Evolutionary conservation across 108 stramenopile species (phyloP), one percentile per base, ranked within the genome.

Genomic region (Skeletonema potamos): DNA sequence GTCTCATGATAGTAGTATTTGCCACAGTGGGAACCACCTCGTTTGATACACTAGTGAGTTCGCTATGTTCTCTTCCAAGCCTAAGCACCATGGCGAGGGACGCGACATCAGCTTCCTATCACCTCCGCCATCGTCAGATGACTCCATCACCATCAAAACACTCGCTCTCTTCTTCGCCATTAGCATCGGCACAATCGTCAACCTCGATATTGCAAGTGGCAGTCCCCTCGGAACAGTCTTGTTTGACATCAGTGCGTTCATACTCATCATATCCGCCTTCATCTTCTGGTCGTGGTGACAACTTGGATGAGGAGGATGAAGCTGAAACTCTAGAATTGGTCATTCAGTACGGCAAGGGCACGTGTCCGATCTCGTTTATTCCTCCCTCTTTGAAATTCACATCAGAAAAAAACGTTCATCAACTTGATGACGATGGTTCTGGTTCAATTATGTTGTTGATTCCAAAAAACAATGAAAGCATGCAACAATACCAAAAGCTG

Each of bases 1-100:
- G 13, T 22, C 22, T 51, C 15, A 36, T 59, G 29, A 30, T 54
- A 56, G 86, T 96, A 11, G 86, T 96, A 11, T 96, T 97, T 66
- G 96, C 96, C 20, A 97, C 97, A 9, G 97, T 98, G 7, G 97
- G 97, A 27, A 98, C 97, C 4, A 98, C 97, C 26, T 80, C 70
- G 28, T 98, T 98, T 70, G 95, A 97, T 56, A 68, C 70, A 26
- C 82, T 97, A 10, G 69, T 96, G 27, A 18, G 82, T 58, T 83
- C 82, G 13, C 56, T 88, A 22, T 83, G 89, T 54, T 64, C 83
- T 13, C 58, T 79, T 9, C 43, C 73, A 26, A 87, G 90, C 51
- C 64, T 92, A 5, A 65, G 79, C 24, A 81, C 83, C 72, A 85
- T 90, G 86, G 56, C 65, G 26, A 6, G 20, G 22, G 48, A 20